Conservation (phyloP, 2,329 filamentous ascomycete species). For the Biscogniauxia marginata region DNA sequence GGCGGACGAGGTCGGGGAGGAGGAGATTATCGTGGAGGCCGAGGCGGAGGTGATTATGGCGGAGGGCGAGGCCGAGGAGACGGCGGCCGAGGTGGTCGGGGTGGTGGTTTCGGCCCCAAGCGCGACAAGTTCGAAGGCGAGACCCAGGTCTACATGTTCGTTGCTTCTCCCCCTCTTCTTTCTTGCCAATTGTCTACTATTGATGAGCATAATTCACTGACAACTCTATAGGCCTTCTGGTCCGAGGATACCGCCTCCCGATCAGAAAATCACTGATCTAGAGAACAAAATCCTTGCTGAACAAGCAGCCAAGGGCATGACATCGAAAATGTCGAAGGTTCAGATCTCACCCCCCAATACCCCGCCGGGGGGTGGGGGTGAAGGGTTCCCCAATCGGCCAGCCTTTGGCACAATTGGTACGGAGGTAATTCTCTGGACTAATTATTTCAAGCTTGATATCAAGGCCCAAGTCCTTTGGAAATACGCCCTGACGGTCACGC, state of each 20-base stretch:
- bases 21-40: constrained; percentile 6
- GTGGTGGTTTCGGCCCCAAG: constrained; percentile 15
- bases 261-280: constrained; percentile 34
- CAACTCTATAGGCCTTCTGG: constrained; percentile 10
- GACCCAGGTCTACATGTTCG: constrained; percentile 32
- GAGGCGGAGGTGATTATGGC: constrained; percentile 17
- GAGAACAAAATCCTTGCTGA: constrained; percentile 42
- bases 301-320: constrained; percentile 30
- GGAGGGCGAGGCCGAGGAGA: constrained; percentile 9
- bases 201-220: neutral
- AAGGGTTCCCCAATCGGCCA: constrained; percentile 46
- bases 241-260: constrained; percentile 23
- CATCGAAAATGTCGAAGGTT: constrained; percentile 38
- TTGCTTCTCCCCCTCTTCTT: neutral
- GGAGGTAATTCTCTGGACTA: constrained; percentile 49
- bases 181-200: neutral
- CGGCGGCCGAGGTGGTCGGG: constrained; percentile 24
- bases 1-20: constrained; percentile 8
- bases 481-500: constrained; percentile 43
- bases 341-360: constrained; percentile 20
- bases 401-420: constrained; percentile 46
- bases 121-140: constrained; percentile 26
- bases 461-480: constrained; percentile 39
- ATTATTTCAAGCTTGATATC: constrained; percentile 50
- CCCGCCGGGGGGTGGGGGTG: constrained; percentile 7